These are phyloP conservation scores for Zalerion maritima DNA, from an alignment of 495 filamentous ascomycete genomes.

Conservation along the genomic window DNA sequence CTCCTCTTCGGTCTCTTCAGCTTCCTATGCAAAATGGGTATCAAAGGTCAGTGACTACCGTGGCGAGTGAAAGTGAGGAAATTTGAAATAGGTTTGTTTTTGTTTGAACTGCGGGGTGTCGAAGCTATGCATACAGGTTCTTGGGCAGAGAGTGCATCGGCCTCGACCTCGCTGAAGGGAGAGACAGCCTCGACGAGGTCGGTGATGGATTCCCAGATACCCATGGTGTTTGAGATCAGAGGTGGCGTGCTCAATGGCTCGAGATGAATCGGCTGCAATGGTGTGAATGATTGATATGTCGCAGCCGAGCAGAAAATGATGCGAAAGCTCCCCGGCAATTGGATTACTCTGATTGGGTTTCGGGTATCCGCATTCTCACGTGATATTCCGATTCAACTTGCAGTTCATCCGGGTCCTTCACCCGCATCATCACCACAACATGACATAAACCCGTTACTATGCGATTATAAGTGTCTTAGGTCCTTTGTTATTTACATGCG, in stretches of 20 bases:
- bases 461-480: too few species aligned
- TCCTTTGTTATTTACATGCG: too few species aligned
- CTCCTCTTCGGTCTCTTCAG: slow-evolving; percentile 26
- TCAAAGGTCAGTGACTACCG: too few species aligned
- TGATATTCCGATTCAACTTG: slow-evolving; percentile 11
- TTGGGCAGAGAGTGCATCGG: slow-evolving; percentile 33
- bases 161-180: slow-evolving; percentile 40
- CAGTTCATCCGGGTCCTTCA: too few species aligned
- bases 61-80: too few species aligned
- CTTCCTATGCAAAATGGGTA: too few species aligned
- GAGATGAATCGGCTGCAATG: slow-evolving; percentile 12
- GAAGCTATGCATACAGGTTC: too few species aligned
- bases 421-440: slow-evolving; percentile 20
- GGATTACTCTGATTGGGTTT: slow-evolving; percentile 26
- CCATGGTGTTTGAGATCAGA: slow-evolving; percentile 29
- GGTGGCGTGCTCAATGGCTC: slow-evolving; percentile 27
- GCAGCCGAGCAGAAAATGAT: slow-evolving; percentile 14
- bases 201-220: slow-evolving; percentile 39
- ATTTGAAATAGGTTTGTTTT: too few species aligned
- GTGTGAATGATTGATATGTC: slow-evolving; percentile 19
- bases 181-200: slow-evolving; percentile 39
- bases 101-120: too few species aligned
- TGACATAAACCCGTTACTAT: too few species aligned
- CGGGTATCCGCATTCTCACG: slow-evolving; percentile 10
- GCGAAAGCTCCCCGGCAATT: slow-evolving; percentile 31